Conservation (phyloP, 2,329 filamentous ascomycete species). For the Cercospora sesami region DNA sequence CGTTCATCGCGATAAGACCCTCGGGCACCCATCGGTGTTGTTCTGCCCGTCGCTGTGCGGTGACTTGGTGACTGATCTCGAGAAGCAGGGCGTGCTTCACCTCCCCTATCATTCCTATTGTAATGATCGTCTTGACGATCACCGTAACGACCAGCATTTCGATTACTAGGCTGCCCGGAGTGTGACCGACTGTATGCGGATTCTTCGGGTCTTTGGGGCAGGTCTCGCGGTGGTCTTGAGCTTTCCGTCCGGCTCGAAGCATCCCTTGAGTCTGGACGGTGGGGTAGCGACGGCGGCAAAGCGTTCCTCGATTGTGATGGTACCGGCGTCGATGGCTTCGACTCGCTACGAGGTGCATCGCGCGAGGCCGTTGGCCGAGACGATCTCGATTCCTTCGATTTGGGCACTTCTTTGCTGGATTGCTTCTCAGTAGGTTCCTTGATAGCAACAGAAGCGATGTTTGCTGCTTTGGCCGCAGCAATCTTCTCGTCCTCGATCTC, state of each 20-base stretch:
- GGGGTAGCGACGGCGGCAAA: constrained; percentile 27
- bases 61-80: constrained; percentile 46
- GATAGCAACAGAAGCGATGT: constrained; percentile 18
- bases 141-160: constrained; percentile 32
- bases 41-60: constrained; percentile 39
- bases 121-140: constrained; percentile 42
- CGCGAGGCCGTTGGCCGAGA: constrained; percentile 6
- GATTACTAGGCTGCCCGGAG: constrained; percentile 11
- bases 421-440: background rate
- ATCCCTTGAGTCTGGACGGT: constrained; percentile 39
- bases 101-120: constrained; percentile 47
- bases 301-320: constrained; percentile 23
- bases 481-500: constrained; percentile 65
- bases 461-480: constrained; percentile 29
- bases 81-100: constrained; percentile 39
- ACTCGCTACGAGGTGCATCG: constrained; percentile 20
- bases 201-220: constrained; percentile 47
- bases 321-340: constrained; percentile 30
- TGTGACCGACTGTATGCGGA: constrained; percentile 19
- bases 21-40: constrained; percentile 33
- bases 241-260: constrained; percentile 32
- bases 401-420: constrained; percentile 4
- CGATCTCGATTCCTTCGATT: constrained; percentile 1
- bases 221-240: constrained; percentile 41
- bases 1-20: constrained; percentile 26